Conservation (phyloP, 1,284 basidiomycete genomes). For the Tilletia indica region DNA sequence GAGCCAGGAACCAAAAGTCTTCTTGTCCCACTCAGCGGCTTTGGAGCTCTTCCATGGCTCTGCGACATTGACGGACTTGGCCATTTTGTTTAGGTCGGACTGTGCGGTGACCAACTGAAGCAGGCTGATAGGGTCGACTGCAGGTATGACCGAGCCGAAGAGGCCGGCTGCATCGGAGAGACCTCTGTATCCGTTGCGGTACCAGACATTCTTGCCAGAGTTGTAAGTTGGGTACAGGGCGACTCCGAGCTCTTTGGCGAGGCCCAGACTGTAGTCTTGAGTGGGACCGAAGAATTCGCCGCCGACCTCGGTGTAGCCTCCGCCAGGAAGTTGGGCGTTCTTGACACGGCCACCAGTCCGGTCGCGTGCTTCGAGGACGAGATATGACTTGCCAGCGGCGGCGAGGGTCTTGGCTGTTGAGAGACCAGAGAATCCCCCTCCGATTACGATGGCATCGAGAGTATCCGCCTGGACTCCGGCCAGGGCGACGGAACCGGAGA, state of each 20-base stretch:
- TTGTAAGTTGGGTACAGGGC: not conserved
- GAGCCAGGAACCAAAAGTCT: conserved; percentile 4
- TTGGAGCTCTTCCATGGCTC: conserved; percentile 11
- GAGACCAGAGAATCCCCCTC: conserved; percentile 9
- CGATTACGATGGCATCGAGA: conserved; percentile 8
- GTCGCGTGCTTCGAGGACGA: conserved; percentile 14
- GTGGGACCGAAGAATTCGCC: conserved; percentile 12
- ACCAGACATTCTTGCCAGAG: conserved; percentile 5
- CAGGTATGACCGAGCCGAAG: not conserved
- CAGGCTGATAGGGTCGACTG: not conserved
- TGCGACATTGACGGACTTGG: not conserved
- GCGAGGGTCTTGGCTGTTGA: not conserved
- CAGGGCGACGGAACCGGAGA: too few relatives aligned
- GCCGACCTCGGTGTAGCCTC: conserved; percentile 16
- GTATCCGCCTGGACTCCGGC: not conserved
- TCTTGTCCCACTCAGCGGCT: not conserved
- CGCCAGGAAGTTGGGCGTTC: not conserved
- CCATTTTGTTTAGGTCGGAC: not conserved
- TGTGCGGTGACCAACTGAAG: not conserved
- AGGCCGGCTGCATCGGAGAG: not conserved
- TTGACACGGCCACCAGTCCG: conserved; percentile 15
- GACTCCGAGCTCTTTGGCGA: not conserved
- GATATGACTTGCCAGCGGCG: not conserved
- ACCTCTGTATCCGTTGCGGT: not conserved
- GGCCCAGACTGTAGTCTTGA: conserved; percentile 1